Percentiles rank a stretch among this genome's conserved stretches.
phyloP scores from a whole-genome alignment of 495 filamentous ascomycete species.

The Xylaria bambusicola region DNA sequence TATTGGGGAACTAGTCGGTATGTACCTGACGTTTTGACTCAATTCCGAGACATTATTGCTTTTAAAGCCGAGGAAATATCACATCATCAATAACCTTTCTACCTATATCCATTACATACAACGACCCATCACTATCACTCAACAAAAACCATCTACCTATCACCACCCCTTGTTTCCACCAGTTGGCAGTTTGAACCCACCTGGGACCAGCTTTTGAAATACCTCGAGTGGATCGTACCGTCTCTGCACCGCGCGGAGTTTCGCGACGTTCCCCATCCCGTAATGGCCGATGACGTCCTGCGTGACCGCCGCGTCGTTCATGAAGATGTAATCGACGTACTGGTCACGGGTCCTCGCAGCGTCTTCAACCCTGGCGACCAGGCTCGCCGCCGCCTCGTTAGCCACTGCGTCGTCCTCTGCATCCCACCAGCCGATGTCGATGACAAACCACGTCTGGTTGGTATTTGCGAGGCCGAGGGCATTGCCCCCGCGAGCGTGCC shows the following conservation, averaged over 20 bases:
- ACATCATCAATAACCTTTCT: conserved; percentile 7
- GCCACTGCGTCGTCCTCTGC: conserved; percentile 24
- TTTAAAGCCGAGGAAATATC: conserved; percentile 1
- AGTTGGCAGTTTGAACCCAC: conserved; percentile 36
- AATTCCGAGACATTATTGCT: conserved; percentile 10
- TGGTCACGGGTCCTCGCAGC: conserved; percentile 22
- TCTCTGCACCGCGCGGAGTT: conserved; percentile 25
- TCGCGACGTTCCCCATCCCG: conserved; percentile 29
- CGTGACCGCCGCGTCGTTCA: conserved; percentile 28
- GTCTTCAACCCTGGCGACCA: conserved; percentile 26
- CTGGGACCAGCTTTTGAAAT: conserved; percentile 33
- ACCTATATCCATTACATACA: background rate
- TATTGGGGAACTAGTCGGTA: background rate
- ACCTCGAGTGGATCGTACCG: conserved; percentile 37
- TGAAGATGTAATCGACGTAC: conserved; percentile 30
- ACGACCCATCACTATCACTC: too few species aligned
- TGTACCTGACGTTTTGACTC: conserved; percentile 4
- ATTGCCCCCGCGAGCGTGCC: conserved; percentile 25
- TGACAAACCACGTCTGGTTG: conserved; percentile 32
- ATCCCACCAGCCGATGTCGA: conserved; percentile 29
- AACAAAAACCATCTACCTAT: background rate
- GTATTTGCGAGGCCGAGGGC: conserved; percentile 28
- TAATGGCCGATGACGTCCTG: conserved; percentile 30
- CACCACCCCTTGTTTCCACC: background rate
- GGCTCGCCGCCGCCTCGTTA: conserved; percentile 21